Percentiles rank a stretch among this genome's conserved stretches.
Conservation (phyloP, 495 filamentous ascomycete species). For the Hypoxylon intermedium region DNA sequence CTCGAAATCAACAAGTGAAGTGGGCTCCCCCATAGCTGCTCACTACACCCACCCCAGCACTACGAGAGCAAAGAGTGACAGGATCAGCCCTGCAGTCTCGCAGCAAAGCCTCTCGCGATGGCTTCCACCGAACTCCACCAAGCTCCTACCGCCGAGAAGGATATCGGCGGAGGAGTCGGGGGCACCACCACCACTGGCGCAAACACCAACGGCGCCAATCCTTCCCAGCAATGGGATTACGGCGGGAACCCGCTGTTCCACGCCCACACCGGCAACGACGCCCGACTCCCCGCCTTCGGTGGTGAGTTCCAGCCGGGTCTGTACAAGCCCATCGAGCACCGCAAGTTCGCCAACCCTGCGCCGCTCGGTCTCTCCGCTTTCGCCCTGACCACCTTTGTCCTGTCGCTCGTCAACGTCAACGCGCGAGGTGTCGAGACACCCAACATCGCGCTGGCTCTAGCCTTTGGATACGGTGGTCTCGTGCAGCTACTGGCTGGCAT, state of each 20-base stretch:
- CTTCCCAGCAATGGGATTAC: conserved; percentile 54
- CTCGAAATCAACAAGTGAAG: conserved; percentile 13
- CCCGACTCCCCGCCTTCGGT: conserved; percentile 80
- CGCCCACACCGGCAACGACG: conserved; percentile 66
- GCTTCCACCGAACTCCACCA: conserved; percentile 31
- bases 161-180: conserved; percentile 20
- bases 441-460: conserved; percentile 73
- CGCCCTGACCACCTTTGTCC: conserved; percentile 93
- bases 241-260: conserved; percentile 75
- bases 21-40: conserved; percentile 15
- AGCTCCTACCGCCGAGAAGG: conserved; percentile 43
- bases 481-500: conserved; percentile 94
- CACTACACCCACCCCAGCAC: not conserved
- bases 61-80: not conserved
- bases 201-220: conserved; percentile 39
- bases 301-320: conserved; percentile 97
- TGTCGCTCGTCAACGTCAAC: conserved; percentile 82
- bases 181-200: conserved; percentile 29
- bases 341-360: conserved; percentile 88
- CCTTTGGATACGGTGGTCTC: conserved; percentile 85
- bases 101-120: conserved; percentile 22
- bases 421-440: conserved; percentile 65
- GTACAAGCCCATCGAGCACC: conserved; percentile 74
- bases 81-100: not conserved
- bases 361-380: conserved; percentile 88